Evolutionary conservation across 345 rosid genomes (phyloP), one percentile per base, ranked within the genome.

Genomic region (Passiflora organensis): DNA sequence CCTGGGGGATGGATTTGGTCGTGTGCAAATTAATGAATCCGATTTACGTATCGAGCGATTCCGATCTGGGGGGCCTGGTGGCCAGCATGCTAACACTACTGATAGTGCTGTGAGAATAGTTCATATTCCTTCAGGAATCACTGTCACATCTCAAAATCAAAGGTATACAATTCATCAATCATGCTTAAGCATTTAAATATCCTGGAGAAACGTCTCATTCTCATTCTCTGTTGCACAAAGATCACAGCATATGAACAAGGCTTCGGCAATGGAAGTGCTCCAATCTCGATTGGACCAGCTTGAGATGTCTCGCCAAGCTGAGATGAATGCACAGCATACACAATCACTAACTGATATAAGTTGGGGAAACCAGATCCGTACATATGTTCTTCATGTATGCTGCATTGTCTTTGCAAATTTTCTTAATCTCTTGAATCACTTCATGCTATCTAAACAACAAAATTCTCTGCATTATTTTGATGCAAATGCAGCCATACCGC

Each of bases 301-400:
- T 8, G 95, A 89, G 81, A 80, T 86, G 73, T 82, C 84, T 48
- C 89, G 94, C 25, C 96, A 84, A 77, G 87, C 91, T 46, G 87
- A 83, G 64, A 81, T 89, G 86, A 88, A 91, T 14, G 79, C 95
- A 0, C 81, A 91, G 47, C 98, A 91, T 72, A 88, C 91, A 56
- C 95, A 89, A 42, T 93, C 99, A 52, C 83, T 93, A 22, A 82
- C 94, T 0, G 95, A 93, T 13, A 86, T 84, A 59, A 84, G 87
- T 37, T 93, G 96, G 96, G 99, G 96, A 60, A 86, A 84, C 63
- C 99, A 93, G 65, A 93, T 93, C 19, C 85, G 96, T 14, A 75
- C 84, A 51, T 93, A 86, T 17, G 99, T 93, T 52, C 88, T 88
- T 53, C 96, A 88, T 56, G 98, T 88, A 91, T 22, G 82, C 37